Conservation (phyloP, 352 stramenopile genomes). For the Halophytophthora batemanensis region DNA sequence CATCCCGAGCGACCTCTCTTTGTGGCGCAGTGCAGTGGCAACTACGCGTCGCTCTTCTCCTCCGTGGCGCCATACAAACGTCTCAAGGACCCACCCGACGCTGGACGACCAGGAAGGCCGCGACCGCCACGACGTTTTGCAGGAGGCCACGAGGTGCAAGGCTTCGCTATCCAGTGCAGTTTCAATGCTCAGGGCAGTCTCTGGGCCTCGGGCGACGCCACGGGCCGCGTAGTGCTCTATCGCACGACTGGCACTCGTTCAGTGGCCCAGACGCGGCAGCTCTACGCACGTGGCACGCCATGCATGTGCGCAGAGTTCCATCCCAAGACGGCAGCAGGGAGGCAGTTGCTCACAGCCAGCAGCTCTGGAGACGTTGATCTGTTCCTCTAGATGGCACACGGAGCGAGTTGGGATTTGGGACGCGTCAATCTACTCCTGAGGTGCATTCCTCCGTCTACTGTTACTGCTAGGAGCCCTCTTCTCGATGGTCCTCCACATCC, state of each 20-base stretch:
- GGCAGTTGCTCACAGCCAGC: constrained; percentile 24
- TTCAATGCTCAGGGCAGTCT: constrained; percentile 44
- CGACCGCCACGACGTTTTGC: constrained; percentile 17
- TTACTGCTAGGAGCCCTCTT: neutral
- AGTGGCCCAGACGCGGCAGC: constrained; percentile 17
- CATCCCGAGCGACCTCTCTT: constrained; percentile 42
- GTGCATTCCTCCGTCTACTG: neutral
- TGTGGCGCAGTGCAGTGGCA: constrained; percentile 42
- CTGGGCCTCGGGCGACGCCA: constrained; percentile 44
- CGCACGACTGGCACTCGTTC: constrained; percentile 13
- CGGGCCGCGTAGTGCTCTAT: constrained; percentile 49
- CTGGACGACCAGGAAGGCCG: neutral
- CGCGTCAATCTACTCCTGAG: too few species aligned
- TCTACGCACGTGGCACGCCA: constrained; percentile 14
- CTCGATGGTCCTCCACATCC: neutral
- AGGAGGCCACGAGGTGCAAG: constrained; percentile 37
- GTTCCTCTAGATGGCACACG: constrained; percentile 16
- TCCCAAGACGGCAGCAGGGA: neutral
- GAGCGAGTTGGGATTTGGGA: too few species aligned
- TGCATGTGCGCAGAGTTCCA: constrained; percentile 42
- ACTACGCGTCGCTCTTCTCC: constrained; percentile 43
- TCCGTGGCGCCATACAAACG: constrained; percentile 44
- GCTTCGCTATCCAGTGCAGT: constrained; percentile 48
- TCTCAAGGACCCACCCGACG: constrained; percentile 19
- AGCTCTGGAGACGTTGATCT: constrained; percentile 24